Conservation (phyloP, 1,139 yeast species). For the Debaryomyces subglobosus region DNA sequence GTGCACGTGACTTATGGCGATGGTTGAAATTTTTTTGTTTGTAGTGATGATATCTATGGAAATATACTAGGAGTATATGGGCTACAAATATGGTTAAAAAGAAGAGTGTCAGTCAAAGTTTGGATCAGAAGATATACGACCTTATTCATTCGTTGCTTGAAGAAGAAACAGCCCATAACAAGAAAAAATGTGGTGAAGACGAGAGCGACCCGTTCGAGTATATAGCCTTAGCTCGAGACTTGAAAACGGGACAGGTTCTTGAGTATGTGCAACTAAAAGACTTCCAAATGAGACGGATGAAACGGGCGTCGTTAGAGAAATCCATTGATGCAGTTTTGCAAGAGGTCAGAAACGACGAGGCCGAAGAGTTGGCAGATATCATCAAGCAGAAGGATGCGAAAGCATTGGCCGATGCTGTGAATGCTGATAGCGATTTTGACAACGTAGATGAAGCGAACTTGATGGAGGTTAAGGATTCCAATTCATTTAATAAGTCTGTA, state of each 20-base stretch:
- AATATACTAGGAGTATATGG: neutral
- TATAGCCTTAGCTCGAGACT: constrained; percentile 63
- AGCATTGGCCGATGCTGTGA: constrained; percentile 29
- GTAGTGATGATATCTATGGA: neutral
- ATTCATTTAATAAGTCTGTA: constrained; percentile 75
- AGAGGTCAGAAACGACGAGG: constrained; percentile 48
- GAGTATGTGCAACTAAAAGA: constrained; percentile 63
- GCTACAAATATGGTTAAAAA: constrained; percentile 19
- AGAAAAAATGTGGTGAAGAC: constrained; percentile 24
- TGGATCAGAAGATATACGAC: constrained; percentile 55
- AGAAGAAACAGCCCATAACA: constrained; percentile 51
- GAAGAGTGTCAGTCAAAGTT: constrained; percentile 28
- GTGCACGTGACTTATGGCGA: constrained; percentile 6
- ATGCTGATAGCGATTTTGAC: constrained; percentile 45
- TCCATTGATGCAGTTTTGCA: constrained; percentile 58
- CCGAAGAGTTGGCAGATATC: constrained; percentile 39
- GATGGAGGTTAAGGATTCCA: constrained; percentile 63
- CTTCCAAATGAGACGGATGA: constrained; percentile 65
- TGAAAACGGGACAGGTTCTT: constrained; percentile 52
- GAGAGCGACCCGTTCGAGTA: constrained; percentile 35
- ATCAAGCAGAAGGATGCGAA: constrained; percentile 33
- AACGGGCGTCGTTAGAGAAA: constrained; percentile 57
- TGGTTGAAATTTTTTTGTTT: constrained; percentile 9
- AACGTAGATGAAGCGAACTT: constrained; percentile 47
- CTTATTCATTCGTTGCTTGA: constrained; percentile 55